Evolutionary conservation across 2,329 filamentous ascomycete species (phyloP).

Genomic region (Pseudogymnoascus sp.): DNA sequence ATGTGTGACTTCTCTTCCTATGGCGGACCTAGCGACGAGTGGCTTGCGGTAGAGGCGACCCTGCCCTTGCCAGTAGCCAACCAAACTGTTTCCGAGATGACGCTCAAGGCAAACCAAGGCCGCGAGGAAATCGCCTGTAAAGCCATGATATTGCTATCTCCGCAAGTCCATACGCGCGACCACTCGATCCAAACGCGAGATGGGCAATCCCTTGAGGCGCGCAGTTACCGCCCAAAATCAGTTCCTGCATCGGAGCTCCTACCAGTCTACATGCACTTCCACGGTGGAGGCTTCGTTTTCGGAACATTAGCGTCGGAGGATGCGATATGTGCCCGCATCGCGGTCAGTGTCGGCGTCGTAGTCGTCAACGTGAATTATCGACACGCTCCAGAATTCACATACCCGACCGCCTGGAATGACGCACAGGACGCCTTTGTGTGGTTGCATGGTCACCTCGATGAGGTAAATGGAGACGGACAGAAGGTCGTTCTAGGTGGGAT

Average conservation of each 20-base stretch:
- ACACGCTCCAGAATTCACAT: constrained; percentile 33
- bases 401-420: constrained; percentile 22
- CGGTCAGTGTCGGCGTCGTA: constrained; percentile 33
- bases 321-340: constrained; percentile 35
- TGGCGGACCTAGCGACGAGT: constrained; percentile 36
- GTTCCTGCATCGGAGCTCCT: constrained; percentile 21
- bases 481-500: constrained; percentile 42
- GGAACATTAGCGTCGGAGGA: constrained; percentile 33
- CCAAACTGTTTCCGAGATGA: neutral
- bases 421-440: constrained; percentile 31
- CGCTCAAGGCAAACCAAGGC: neutral
- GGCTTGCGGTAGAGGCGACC: constrained; percentile 33
- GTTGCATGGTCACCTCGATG: constrained; percentile 39
- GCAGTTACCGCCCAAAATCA: constrained; percentile 39
- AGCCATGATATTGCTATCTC: neutral
- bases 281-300: constrained; percentile 35
- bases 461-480: constrained; percentile 33
- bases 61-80: neutral
- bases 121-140: neutral
- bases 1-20: constrained; percentile 36
- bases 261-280: constrained; percentile 33
- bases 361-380: constrained; percentile 39
- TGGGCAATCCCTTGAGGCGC: constrained; percentile 36
- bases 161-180: constrained; percentile 31
- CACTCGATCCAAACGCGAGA: constrained; percentile 38